Percentiles rank a stretch among this genome's conserved stretches.
phyloP scores from a whole-genome alignment of 305 asterid species.

The Solanum hybrid region DNA sequence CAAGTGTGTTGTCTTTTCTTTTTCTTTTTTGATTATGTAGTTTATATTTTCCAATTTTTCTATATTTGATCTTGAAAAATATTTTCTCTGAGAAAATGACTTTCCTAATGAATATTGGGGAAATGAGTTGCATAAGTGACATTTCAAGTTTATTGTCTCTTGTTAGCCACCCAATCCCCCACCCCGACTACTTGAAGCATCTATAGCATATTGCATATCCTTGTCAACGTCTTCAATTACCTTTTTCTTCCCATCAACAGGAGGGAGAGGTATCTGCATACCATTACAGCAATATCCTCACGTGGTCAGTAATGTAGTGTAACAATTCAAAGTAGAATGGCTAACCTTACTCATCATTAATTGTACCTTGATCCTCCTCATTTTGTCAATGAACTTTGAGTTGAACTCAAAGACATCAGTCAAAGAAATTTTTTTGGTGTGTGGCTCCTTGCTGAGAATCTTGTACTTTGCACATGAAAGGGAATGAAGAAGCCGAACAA shows the following conservation, averaged over 20 bases:
- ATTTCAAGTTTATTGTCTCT: not conserved
- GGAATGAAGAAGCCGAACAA: slow-evolving; percentile 88
- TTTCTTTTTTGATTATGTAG: not conserved
- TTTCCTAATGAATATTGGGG: not conserved
- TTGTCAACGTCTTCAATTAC: slow-evolving; percentile 96
- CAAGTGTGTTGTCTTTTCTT: not conserved
- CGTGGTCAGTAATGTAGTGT: not conserved
- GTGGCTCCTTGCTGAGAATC: slow-evolving; percentile 87
- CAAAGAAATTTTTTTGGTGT: slow-evolving; percentile 62
- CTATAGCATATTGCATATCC: slow-evolving; percentile 88
- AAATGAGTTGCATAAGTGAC: not conserved
- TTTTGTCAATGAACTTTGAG: slow-evolving; percentile 83
- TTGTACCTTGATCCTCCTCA: slow-evolving; percentile 91
- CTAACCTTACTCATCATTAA: not conserved
- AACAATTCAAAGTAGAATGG: not conserved
- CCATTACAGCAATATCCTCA: slow-evolving; percentile 1
- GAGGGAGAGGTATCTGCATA: slow-evolving; percentile 88
- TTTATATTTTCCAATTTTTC: not conserved
- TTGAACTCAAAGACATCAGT: slow-evolving; percentile 82
- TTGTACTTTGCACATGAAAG: slow-evolving; percentile 92
- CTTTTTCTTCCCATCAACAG: slow-evolving; percentile 93
- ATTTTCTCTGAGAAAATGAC: not conserved
- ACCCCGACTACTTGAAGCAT: slow-evolving; percentile 45
- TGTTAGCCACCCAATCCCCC: not conserved
- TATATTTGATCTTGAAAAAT: not conserved